A percentile compares a stretch with the other conserved stretches of the same genome.
Conservation (phyloP, 805 yeast species). For the Wickerhamiella shivajii region DNA sequence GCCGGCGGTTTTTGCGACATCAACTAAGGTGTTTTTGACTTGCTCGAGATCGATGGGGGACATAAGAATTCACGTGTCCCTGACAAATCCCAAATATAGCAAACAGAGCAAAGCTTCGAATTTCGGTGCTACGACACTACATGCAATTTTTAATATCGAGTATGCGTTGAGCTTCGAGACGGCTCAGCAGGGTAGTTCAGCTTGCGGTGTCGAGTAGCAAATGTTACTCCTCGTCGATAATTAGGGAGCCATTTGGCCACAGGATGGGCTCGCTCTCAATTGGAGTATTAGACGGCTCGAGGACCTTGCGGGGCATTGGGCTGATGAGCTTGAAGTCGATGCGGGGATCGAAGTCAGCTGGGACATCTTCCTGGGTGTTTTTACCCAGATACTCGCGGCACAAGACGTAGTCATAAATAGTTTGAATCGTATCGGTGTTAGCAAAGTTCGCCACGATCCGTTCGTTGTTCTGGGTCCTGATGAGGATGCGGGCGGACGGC, state of each 20-base stretch:
- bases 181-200: too few species aligned
- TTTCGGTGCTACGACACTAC: too few species aligned
- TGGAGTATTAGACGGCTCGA: conserved; percentile 22
- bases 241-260: conserved; percentile 51
- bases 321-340: conserved; percentile 38
- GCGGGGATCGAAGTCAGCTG: conserved; percentile 29
- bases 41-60: conserved; percentile 22
- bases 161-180: too few species aligned
- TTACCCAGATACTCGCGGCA: conserved; percentile 20
- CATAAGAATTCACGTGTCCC: too few species aligned
- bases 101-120: too few species aligned
- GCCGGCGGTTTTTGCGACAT: conserved; percentile 34
- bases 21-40: conserved; percentile 27
- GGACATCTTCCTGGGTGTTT: conserved; percentile 8
- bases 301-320: conserved; percentile 41
- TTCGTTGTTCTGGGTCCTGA: conserved; percentile 49
- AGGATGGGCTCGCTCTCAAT: conserved; percentile 34
- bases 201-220: too few species aligned
- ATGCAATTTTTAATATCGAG: too few species aligned
- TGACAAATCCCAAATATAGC: too few species aligned
- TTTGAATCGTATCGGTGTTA: conserved; percentile 36
- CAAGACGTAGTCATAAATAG: conserved; percentile 60
- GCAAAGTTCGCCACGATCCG: conserved; percentile 40
- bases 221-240: conserved; percentile 31
- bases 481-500: conserved; percentile 45